A percentile compares a stretch with the other conserved stretches of the same genome.
Evolutionary conservation across 2,329 filamentous ascomycete genomes (phyloP).

Genomic region (Colletotrichum magnum): DNA sequence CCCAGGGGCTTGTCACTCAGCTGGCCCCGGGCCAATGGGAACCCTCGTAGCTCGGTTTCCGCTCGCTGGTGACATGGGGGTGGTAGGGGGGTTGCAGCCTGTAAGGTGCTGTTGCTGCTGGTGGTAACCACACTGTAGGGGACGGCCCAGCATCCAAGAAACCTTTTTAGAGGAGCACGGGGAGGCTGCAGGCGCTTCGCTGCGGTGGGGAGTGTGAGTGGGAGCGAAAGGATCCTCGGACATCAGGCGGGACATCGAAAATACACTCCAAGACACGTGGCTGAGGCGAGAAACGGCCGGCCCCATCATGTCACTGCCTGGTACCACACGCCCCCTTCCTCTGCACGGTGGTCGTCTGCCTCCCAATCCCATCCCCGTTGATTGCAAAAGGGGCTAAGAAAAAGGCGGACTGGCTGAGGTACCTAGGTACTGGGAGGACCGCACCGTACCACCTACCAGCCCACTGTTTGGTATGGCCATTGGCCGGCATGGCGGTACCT

Average conservation of each 20-base stretch:
- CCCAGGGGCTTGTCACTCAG: constrained; percentile 32
- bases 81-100: constrained; percentile 22
- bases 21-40: constrained; percentile 25
- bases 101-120: background rate
- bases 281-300: background rate
- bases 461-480: no score
- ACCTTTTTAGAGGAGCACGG: constrained; percentile 32
- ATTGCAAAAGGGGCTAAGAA: constrained; percentile 26
- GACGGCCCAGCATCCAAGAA: constrained; percentile 25
- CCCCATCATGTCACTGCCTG: constrained; percentile 12
- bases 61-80: constrained; percentile 28
- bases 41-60: constrained; percentile 20
- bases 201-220: constrained; percentile 18
- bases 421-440: background rate
- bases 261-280: constrained; percentile 23
- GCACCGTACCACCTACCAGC: background rate
- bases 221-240: constrained; percentile 26
- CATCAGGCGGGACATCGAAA: constrained; percentile 33
- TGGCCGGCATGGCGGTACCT: background rate
- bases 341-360: constrained; percentile 26
- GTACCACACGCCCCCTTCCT: constrained; percentile 13
- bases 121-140: constrained; percentile 17
- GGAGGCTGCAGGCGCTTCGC: constrained; percentile 34
- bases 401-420: background rate
- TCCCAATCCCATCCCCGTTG: constrained; percentile 14